phyloP scores from a whole-genome alignment of 2,329 filamentous ascomycete genomes.

The Cladophialophora carrionii region DNA sequence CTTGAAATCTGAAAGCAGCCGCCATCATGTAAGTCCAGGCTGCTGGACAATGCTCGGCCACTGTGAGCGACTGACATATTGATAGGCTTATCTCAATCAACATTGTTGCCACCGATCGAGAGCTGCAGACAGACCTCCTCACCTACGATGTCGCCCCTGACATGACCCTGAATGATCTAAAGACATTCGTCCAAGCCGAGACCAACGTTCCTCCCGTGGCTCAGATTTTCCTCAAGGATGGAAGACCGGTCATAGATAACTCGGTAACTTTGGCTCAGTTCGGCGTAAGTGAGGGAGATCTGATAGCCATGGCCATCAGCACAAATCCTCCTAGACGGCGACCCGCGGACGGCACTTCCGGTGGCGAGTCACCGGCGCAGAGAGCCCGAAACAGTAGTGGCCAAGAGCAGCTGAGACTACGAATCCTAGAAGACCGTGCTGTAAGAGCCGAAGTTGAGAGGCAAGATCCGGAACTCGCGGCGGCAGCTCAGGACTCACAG shows the following conservation, averaged over 20 bases:
- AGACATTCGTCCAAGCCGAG: constrained; percentile 85
- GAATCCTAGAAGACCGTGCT: constrained; percentile 76
- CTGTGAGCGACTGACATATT: constrained; percentile 12
- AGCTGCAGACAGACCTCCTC: constrained; percentile 72
- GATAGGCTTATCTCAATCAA: constrained; percentile 83
- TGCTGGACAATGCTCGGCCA: background rate
- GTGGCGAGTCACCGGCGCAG: constrained; percentile 31
- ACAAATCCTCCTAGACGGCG: constrained; percentile 34
- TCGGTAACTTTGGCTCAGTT: constrained; percentile 79
- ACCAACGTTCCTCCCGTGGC: constrained; percentile 70
- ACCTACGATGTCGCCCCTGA: constrained; percentile 79
- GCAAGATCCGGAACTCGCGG: constrained; percentile 75
- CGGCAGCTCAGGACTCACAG: constrained; percentile 72
- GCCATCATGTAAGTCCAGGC: constrained; percentile 23
- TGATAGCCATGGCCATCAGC: constrained; percentile 81
- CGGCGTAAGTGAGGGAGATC: constrained; percentile 82
- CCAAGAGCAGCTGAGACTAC: constrained; percentile 79
- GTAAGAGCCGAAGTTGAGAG: constrained; percentile 71
- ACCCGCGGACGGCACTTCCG: constrained; percentile 26
- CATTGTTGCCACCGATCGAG: constrained; percentile 73
- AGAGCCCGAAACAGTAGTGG: constrained; percentile 54
- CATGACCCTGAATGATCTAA: constrained; percentile 82
- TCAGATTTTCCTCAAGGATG: constrained; percentile 90
- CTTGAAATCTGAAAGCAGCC: background rate
- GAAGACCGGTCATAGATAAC: constrained; percentile 75